A percentile compares a stretch with the other conserved stretches of the same genome.
These are phyloP conservation scores for Gautieria morchelliformis DNA, from an alignment of 768 basidiomycete species.

Conservation along the genomic window DNA sequence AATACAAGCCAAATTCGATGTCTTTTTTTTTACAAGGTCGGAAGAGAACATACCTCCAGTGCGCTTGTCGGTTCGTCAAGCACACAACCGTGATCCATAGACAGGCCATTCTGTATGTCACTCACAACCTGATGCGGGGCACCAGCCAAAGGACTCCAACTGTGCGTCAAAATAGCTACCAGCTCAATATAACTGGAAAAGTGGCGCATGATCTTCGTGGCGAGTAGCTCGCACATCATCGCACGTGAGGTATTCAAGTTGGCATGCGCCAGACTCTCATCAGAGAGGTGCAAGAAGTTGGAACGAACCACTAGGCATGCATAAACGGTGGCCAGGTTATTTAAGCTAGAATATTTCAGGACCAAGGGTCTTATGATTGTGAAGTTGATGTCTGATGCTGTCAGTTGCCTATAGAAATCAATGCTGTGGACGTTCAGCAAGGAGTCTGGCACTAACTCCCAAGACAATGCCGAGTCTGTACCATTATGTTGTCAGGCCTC, in stretches of 20 bases:
- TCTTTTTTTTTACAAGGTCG: constrained; percentile 1
- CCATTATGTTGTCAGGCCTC: neutral
- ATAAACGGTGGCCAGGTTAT: constrained; percentile 68
- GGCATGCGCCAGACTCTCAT: constrained; percentile 67
- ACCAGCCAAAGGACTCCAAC: constrained; percentile 80
- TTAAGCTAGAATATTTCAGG: constrained; percentile 64
- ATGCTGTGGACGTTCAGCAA: constrained; percentile 7
- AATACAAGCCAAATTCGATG: neutral
- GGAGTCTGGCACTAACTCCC: constrained; percentile 53
- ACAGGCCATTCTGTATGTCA: constrained; percentile 49
- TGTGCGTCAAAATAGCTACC: constrained; percentile 67
- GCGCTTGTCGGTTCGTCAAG: constrained; percentile 69
- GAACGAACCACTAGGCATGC: constrained; percentile 69
- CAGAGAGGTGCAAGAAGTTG: constrained; percentile 65
- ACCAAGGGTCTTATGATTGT: constrained; percentile 70
- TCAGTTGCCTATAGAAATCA: constrained; percentile 49
- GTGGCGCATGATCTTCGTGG: constrained; percentile 72
- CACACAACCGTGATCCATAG: constrained; percentile 47
- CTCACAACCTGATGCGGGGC: constrained; percentile 57
- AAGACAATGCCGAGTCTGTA: constrained; percentile 61
- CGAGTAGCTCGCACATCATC: constrained; percentile 77
- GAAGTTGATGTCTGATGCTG: constrained; percentile 76
- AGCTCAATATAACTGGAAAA: constrained; percentile 74
- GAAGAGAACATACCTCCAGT: constrained; percentile 55
- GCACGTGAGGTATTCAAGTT: constrained; percentile 64